Base-by-base conservation (phyloP, 495 filamentous ascomycete genomes). In the Daldinia grandis region DNA sequence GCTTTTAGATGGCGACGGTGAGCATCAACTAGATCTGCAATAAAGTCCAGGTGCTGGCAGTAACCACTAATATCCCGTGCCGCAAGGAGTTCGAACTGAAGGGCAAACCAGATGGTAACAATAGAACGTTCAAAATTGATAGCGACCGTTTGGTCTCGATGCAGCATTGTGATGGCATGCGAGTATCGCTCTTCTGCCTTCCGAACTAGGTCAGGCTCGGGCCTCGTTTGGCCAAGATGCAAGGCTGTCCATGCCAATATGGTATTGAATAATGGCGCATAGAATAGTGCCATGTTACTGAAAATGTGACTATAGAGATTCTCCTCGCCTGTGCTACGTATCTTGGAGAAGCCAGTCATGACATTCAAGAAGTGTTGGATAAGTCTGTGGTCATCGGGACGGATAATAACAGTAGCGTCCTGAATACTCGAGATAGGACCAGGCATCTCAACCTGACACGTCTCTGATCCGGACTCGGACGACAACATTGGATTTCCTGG, bases 341-440 rank as follows among this genome's bases (percentile, higher is more conserved):
- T 64, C 19, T 69, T 69, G 9, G 55, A 47, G n/a, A 44, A 69
- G 61, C 30, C 42, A 25, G 66, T 69, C 66, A 69, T 69, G 21
- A 69, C 66, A 51, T 63, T 69, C 25, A 69, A 21, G 37, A 64
- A 69, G 25, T 69, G 66, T 38, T 69, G 66, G 12, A 69, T 69
- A 24, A 69, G 66, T 49, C 37, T 64, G 21, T 69, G 21, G 27
- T 69, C 66, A 4, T 64, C 66, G 9, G 60, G 44, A 1, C 66
- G 14, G 37, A 69, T 44, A 14, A 69, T 21, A 4, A 69, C 66
- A 21, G 55, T 49, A 31, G 60, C 60, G 9, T 64, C 66, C 12
- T 64, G 55, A 15, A 15, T 55, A 42, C 35, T 58, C 21, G 60
- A 53, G 47, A 35, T 31, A 5, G 60, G 25, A 24, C 33, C 66